A percentile compares a stretch with the other conserved stretches of the same genome.
Evolutionary conservation across 2,329 filamentous ascomycete species (phyloP).

Genomic region (Aspergillus fumigatiaffinis): DNA sequence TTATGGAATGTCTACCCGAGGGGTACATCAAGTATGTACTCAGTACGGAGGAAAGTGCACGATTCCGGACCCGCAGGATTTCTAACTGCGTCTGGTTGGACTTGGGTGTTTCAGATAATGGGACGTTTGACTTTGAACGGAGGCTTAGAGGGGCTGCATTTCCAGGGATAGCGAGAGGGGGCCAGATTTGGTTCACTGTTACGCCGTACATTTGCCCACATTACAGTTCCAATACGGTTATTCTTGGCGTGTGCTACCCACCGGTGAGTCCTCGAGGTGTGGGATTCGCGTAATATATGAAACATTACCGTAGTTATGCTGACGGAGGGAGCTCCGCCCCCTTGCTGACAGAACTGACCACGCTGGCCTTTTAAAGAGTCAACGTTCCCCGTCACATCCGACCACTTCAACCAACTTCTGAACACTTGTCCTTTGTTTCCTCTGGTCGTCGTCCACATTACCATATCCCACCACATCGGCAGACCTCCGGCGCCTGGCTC

Average conservation of each 20-base stretch:
- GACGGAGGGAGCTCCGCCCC: constrained; percentile 18
- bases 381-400: constrained; percentile 12
- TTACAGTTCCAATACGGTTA: background rate
- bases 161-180: background rate
- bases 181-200: too few species aligned
- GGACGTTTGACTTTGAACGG: background rate
- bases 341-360: constrained; percentile 27
- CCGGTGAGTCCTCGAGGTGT: background rate
- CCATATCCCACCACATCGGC: constrained; percentile 5
- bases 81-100: too few species aligned
- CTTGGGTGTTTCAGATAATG: background rate
- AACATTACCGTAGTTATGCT: constrained; percentile 15
- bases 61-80: background rate
- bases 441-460: constrained; percentile 7
- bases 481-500: constrained; percentile 20
- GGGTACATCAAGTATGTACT: too few species aligned
- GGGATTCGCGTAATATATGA: background rate
- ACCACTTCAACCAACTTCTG: constrained; percentile 13
- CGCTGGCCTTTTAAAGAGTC: constrained; percentile 40
- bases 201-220: background rate
- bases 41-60: background rate
- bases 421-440: constrained; percentile 35
- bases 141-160: background rate
- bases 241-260: background rate
- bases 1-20: background rate